A percentile compares a stretch with the other conserved stretches of the same genome.
Evolutionary conservation across 163 green algal genomes (phyloP).

Genomic region (Volvox carteri): DNA sequence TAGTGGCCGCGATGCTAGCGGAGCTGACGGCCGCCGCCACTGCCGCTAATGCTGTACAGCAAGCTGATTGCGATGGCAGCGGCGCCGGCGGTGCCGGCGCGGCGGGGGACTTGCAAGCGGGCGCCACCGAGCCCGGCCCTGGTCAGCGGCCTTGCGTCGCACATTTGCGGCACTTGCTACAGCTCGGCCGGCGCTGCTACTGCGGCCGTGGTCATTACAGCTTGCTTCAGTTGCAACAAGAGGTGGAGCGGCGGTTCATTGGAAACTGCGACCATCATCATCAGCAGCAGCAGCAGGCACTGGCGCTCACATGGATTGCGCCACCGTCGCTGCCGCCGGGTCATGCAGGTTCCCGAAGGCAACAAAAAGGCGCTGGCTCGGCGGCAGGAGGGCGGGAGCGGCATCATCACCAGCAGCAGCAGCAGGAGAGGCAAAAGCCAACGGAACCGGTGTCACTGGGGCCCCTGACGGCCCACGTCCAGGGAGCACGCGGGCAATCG

Average conservation of each 20-base stretch:
- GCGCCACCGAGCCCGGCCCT: not conserved
- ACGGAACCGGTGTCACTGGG: no score
- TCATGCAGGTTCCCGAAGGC: no score
- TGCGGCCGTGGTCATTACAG: conserved; percentile 45
- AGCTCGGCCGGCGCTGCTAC: conserved; percentile 45
- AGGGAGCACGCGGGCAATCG: no score
- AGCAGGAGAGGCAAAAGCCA: not conserved
- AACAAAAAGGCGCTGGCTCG: no score
- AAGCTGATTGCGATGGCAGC: not conserved
- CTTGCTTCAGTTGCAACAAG: conserved; percentile 6
- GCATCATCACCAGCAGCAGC: not conserved
- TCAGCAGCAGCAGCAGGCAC: not conserved
- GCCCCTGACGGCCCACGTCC: no score
- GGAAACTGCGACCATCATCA: no score
- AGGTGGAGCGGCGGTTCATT: not conserved
- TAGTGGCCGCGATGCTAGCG: not conserved
- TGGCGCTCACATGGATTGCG: not conserved
- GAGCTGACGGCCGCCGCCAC: not conserved
- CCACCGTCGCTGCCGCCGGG: not conserved
- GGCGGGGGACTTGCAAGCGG: not conserved
- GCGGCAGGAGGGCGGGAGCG: not conserved
- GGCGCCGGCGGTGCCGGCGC: not conserved
- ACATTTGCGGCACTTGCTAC: conserved; percentile 43
- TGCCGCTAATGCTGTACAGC: not conserved
- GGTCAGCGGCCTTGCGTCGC: conserved; percentile 34